These are phyloP conservation scores for Candida pseudoviswanathii DNA, from an alignment of 1,139 yeast genomes.

Conservation along the genomic window DNA sequence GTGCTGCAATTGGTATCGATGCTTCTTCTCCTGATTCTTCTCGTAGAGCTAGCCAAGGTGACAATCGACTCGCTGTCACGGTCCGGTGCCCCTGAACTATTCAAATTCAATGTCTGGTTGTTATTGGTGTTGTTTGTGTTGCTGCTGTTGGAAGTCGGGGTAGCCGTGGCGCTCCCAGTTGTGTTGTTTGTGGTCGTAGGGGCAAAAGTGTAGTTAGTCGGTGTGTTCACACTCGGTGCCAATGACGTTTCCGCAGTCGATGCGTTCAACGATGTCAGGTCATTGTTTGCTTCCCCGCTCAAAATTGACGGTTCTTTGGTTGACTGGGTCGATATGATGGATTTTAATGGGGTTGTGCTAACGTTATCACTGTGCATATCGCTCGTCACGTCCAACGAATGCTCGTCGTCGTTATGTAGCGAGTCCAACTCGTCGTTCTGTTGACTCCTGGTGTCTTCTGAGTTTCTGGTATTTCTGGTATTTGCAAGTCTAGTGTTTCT, in stretches of 20 bases:
- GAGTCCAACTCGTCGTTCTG: constrained; percentile 1
- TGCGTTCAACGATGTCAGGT: constrained; percentile 40
- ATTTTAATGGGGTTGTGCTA: constrained; percentile 55
- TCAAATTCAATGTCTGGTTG: constrained; percentile 8
- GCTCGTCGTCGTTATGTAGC: constrained; percentile 6
- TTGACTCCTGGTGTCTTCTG: not conserved
- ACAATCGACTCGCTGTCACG: constrained; percentile 56
- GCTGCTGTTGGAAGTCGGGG: constrained; percentile 10
- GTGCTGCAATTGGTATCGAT: constrained; percentile 62
- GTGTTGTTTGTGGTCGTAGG: constrained; percentile 2
- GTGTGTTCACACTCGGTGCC: constrained; percentile 37
- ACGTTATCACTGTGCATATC: constrained; percentile 27
- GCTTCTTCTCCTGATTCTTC: constrained; percentile 53
- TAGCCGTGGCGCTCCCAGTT: not conserved
- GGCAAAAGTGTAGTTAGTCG: constrained; percentile 12
- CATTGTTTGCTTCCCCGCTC: constrained; percentile 47
- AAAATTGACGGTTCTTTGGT: constrained; percentile 46
- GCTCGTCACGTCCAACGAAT: constrained; percentile 10
- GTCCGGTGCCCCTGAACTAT: constrained; percentile 21
- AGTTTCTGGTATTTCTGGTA: not conserved
- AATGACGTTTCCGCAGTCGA: constrained; percentile 58
- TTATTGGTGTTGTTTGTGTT: constrained; percentile 3
- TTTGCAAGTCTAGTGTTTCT: not conserved
- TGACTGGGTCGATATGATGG: constrained; percentile 52
- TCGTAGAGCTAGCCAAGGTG: constrained; percentile 55